Evolutionary conservation across 352 stramenopile genomes (phyloP).

Genomic region (Phytophthora sp.): DNA sequence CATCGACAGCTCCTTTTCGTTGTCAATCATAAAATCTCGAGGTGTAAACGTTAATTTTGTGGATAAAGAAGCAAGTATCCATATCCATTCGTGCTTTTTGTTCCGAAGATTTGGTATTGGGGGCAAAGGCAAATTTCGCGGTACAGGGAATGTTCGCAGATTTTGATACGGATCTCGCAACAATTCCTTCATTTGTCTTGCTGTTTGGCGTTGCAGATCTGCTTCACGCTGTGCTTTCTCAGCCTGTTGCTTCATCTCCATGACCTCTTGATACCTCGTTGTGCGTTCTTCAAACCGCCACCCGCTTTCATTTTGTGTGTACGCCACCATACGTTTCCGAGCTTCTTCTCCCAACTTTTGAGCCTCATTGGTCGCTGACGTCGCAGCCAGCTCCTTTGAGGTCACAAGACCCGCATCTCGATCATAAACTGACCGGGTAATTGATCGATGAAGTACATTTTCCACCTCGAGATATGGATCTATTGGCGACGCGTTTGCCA

Average conservation of each 20-base stretch:
- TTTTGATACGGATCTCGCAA: constrained; percentile 53
- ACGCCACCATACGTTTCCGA: constrained; percentile 64
- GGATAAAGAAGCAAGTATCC: constrained; percentile 58
- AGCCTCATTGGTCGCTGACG: constrained; percentile 41
- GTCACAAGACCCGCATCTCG: constrained; percentile 37
- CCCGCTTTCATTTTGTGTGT: constrained; percentile 58
- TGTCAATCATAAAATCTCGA: constrained; percentile 40
- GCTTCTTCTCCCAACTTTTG: constrained; percentile 64
- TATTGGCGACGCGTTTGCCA: constrained; percentile 19
- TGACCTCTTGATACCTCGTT: constrained; percentile 53
- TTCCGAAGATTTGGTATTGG: not conserved
- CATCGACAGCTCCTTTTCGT: constrained; percentile 70
- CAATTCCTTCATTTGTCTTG: constrained; percentile 36
- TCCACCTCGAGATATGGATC: constrained; percentile 45
- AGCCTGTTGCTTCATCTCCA: constrained; percentile 58
- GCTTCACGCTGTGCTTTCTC: constrained; percentile 50
- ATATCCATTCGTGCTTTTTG: constrained; percentile 44
- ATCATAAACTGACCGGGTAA: constrained; percentile 38
- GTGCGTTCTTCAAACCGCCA: constrained; percentile 74
- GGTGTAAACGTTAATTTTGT: constrained; percentile 60
- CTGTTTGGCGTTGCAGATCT: constrained; percentile 41
- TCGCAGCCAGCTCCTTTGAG: constrained; percentile 39
- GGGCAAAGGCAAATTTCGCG: not conserved
- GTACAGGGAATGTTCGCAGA: constrained; percentile 9
- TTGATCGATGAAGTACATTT: constrained; percentile 42